A percentile compares a stretch with the other conserved stretches of the same genome.
These are phyloP conservation scores for Phytomonas sp. DNA, from an alignment of 208 protist genomes.

Conservation along the genomic window DNA sequence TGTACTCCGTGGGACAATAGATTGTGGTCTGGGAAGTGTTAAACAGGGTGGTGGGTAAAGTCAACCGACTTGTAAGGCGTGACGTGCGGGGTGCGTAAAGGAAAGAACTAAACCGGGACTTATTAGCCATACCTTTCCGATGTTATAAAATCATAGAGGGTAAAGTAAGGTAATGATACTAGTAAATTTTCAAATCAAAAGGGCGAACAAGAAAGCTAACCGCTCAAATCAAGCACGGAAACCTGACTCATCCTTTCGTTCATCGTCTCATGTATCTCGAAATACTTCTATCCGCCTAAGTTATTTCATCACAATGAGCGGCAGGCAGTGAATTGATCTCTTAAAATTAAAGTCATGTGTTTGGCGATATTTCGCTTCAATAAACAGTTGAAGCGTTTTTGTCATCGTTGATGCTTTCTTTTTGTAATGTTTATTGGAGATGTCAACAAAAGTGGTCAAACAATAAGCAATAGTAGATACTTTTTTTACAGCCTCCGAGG, in stretches of 20 bases:
- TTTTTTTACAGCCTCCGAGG: not conserved
- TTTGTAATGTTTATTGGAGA: not conserved
- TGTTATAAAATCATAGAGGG: not conserved
- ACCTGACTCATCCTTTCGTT: not conserved
- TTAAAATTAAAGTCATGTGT: not conserved
- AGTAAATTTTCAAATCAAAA: not conserved
- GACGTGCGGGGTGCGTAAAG: not conserved
- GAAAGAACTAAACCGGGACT: not conserved
- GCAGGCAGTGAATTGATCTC: not conserved
- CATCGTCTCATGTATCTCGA: not conserved
- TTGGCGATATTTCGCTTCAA: not conserved
- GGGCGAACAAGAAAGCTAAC: not conserved
- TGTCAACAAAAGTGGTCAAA: not conserved
- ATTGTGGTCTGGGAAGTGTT: not conserved
- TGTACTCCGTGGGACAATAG: constrained; percentile 69
- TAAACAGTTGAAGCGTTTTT: not conserved
- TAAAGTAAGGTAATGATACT: not conserved
- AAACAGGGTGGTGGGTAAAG: not conserved
- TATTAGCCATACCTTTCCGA: not conserved
- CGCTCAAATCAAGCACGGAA: not conserved
- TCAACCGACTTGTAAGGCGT: not conserved
- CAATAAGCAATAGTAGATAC: not conserved
- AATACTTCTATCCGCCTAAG: not conserved
- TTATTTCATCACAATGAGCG: not conserved
- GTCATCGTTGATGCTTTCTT: not conserved